Percentiles rank a stretch among this genome's conserved stretches.
phyloP scores from a whole-genome alignment of 306 rosid species.

The Lathyrus aphaca region DNA sequence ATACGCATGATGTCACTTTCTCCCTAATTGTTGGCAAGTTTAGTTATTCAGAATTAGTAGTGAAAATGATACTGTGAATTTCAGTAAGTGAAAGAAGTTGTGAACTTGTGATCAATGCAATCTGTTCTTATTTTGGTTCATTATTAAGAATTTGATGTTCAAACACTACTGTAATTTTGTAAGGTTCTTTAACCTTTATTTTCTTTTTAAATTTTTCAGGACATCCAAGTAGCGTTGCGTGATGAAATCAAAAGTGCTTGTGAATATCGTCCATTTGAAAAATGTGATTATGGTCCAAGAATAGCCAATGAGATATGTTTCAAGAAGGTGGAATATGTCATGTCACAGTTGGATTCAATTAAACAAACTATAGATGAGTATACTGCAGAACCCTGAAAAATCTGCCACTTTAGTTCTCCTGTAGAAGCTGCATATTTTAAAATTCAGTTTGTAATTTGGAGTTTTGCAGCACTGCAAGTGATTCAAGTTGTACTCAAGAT shows the following conservation, averaged over 20 bases:
- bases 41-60: slow-evolving; percentile 8
- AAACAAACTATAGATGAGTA: slow-evolving; percentile 71
- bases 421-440: not conserved
- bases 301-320: slow-evolving; percentile 80
- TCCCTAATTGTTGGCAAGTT: not conserved
- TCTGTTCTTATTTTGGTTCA: slow-evolving; percentile 22
- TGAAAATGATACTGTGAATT: slow-evolving; percentile 1
- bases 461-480: not conserved
- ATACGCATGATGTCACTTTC: not conserved
- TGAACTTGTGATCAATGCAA: not conserved
- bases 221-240: slow-evolving; percentile 84
- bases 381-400: slow-evolving; percentile 51
- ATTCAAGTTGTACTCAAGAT: not conserved
- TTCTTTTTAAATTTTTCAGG: slow-evolving; percentile 45
- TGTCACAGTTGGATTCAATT: slow-evolving; percentile 79
- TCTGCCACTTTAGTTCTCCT: slow-evolving; percentile 25
- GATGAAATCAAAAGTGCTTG: slow-evolving; percentile 94
- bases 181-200: not conserved
- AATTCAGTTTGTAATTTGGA: slow-evolving; percentile 1
- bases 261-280: slow-evolving; percentile 95
- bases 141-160: slow-evolving; percentile 19
- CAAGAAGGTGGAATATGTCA: slow-evolving; percentile 72
- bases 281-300: slow-evolving; percentile 88
- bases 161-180: slow-evolving; percentile 1
- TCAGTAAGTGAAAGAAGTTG: not conserved